Evolutionary conservation across 495 filamentous ascomycete genomes (phyloP), one percentile per base, ranked within the genome.

Genomic region (Corynascus novoguineensis): DNA sequence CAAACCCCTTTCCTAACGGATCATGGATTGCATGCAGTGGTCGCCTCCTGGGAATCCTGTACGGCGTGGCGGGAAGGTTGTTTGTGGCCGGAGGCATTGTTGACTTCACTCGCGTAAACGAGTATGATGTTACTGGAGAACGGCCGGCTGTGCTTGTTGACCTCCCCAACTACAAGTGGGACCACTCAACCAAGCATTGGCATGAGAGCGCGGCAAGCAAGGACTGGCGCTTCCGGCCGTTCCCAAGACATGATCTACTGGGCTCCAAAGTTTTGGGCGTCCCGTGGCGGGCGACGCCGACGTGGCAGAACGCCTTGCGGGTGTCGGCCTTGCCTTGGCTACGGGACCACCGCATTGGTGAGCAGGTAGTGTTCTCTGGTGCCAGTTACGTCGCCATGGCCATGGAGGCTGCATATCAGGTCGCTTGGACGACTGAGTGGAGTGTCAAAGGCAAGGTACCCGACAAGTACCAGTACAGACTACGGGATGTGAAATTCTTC

Each of bases 261-360:
- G 64, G 64, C 3, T 44, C 21, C 54, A 61, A 57, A 40, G 32
- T 50, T 10, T 24, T 51, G 22, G 29, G 37, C 10, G 54, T 32
- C 3, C 15, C 60, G 2, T 62, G 53, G 24, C 38, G 64, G 1
- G 63, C n/a, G n/a, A n/a, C n/a, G n/a, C n/a, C n/a, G n/a, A n/a
- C n/a, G n/a, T n/a, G n/a, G n/a, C n/a, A n/a, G n/a, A n/a, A n/a
- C n/a, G n/a, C n/a, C n/a, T n/a, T n/a, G n/a, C n/a, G n/a, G n/a
- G n/a, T n/a, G n/a, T n/a, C n/a, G n/a, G n/a, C n/a, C n/a, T n/a
- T 74, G 5, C 58, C 73, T 66, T 63, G 60, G 64, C 46, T 82
- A 0, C 19, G 57, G 0, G 75, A 76, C 27, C 80, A 83, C 60
- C 49, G 53, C 19, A 44, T 76, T 19, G 67, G 73, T 9, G 24